Evolutionary conservation across 805 yeast genomes (phyloP).

Genomic region (Nakazawaea pomicola): DNA sequence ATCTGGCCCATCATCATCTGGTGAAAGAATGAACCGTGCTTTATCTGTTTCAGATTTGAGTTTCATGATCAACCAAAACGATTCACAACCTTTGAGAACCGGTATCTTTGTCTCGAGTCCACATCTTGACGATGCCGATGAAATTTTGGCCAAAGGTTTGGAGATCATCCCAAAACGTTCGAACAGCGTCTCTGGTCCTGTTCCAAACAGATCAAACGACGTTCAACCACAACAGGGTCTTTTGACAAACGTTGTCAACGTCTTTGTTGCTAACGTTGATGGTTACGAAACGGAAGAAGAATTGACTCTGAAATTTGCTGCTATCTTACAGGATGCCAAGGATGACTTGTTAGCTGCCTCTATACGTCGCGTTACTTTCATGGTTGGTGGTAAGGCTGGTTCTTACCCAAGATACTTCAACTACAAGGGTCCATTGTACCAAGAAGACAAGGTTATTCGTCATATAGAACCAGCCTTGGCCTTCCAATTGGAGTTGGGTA

Average conservation of each 20-base stretch:
- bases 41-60: constrained; percentile 91
- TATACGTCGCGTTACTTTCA: constrained; percentile 90
- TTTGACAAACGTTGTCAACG: constrained; percentile 76
- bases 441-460: constrained; percentile 90
- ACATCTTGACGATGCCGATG: constrained; percentile 89
- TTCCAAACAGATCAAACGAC: constrained; percentile 37
- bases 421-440: constrained; percentile 81
- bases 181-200: constrained; percentile 35
- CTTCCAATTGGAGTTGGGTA: constrained; percentile 90
- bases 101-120: constrained; percentile 80
- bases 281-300: constrained; percentile 71
- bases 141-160: constrained; percentile 68
- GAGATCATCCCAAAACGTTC: constrained; percentile 55
- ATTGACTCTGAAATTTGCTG: constrained; percentile 56
- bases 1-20: constrained; percentile 20
- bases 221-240: constrained; percentile 21
- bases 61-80: constrained; percentile 66
- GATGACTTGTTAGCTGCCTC: constrained; percentile 67
- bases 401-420: constrained; percentile 93
- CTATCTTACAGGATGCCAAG: constrained; percentile 60
- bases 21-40: constrained; percentile 63
- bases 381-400: constrained; percentile 79
- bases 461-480: constrained; percentile 98
- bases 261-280: constrained; percentile 68
- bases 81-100: constrained; percentile 69